A percentile compares a stretch with the other conserved stretches of the same genome.
Evolutionary conservation across 164 flowering plant species (phyloP).

Genomic region (Brasenia schreberi): DNA sequence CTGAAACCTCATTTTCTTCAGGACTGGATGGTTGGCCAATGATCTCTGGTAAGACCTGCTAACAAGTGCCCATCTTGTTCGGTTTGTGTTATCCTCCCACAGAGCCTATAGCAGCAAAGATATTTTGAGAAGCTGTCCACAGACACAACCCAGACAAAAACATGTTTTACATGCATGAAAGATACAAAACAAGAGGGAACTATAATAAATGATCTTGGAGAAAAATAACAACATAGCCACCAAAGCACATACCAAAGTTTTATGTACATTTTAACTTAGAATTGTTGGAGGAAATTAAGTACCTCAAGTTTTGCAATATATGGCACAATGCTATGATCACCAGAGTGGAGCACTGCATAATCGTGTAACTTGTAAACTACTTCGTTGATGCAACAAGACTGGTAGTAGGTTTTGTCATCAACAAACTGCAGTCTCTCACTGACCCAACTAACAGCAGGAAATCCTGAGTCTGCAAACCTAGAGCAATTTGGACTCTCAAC

Average conservation of each 20-base stretch:
- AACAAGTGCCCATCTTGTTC: conserved; percentile 47
- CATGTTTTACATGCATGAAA: not conserved
- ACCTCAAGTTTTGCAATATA: conserved; percentile 51
- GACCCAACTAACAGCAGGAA: conserved; percentile 49
- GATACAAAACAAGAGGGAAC: not conserved
- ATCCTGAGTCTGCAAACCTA: conserved; percentile 16
- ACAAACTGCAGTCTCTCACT: conserved; percentile 35
- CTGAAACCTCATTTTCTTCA: conserved; percentile 54
- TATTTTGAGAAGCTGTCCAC: not conserved
- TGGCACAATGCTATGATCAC: conserved; percentile 33
- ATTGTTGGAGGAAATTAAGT: not conserved
- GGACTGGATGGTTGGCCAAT: conserved; percentile 49
- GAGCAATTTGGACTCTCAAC: conserved; percentile 13
- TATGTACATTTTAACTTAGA: not conserved
- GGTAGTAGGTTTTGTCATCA: conserved; percentile 46
- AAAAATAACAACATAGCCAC: not conserved
- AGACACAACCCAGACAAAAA: not conserved
- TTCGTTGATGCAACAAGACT: conserved; percentile 53
- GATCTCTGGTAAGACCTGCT: conserved; percentile 49
- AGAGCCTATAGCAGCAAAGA: conserved; percentile 39
- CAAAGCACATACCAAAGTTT: not conserved
- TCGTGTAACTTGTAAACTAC: conserved; percentile 49
- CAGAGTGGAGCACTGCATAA: conserved; percentile 47
- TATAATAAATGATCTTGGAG: not conserved
- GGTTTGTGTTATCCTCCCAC: conserved; percentile 67